These are phyloP conservation scores for Turritis glabra DNA, from an alignment of 345 rosid species.

Conservation along the genomic window DNA sequence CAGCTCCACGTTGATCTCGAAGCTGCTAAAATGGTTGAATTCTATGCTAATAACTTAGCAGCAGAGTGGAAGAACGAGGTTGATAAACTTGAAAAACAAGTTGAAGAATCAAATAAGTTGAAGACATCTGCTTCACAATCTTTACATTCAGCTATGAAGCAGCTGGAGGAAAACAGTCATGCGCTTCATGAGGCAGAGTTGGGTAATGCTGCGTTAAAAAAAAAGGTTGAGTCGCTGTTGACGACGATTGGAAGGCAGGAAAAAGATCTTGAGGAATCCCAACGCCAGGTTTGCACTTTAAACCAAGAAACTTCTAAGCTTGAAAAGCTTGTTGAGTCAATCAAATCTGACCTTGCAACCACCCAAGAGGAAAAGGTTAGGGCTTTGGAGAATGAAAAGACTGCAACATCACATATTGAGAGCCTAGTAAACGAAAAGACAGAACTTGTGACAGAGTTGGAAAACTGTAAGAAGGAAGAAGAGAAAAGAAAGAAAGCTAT, in stretches of 20 bases:
- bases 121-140: conserved; percentile 82
- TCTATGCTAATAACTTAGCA: conserved; percentile 65
- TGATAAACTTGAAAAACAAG: conserved; percentile 57
- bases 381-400: conserved; percentile 70
- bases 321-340: conserved; percentile 49
- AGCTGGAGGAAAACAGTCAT: conserved; percentile 64
- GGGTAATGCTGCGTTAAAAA: conserved; percentile 58
- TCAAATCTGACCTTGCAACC: conserved; percentile 59
- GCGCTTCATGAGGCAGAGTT: conserved; percentile 65
- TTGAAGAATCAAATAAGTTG: conserved; percentile 58
- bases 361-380: conserved; percentile 68
- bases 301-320: conserved; percentile 56
- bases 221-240: conserved; percentile 74
- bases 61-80: conserved; percentile 63
- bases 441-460: conserved; percentile 61
- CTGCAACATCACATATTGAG: conserved; percentile 66
- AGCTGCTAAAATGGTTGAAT: conserved; percentile 91
- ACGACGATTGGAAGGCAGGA: conserved; percentile 59
- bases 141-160: conserved; percentile 70
- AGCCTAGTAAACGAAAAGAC: conserved; percentile 66
- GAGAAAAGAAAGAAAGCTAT: conserved; percentile 81
- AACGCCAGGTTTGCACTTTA: conserved; percentile 36
- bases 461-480: conserved; percentile 62
- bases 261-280: conserved; percentile 67
- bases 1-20: conserved; percentile 83